These are phyloP conservation scores for Austroboletus novae-zelandiae DNA, from an alignment of 1,284 basidiomycete genomes.

Conservation along the genomic window DNA sequence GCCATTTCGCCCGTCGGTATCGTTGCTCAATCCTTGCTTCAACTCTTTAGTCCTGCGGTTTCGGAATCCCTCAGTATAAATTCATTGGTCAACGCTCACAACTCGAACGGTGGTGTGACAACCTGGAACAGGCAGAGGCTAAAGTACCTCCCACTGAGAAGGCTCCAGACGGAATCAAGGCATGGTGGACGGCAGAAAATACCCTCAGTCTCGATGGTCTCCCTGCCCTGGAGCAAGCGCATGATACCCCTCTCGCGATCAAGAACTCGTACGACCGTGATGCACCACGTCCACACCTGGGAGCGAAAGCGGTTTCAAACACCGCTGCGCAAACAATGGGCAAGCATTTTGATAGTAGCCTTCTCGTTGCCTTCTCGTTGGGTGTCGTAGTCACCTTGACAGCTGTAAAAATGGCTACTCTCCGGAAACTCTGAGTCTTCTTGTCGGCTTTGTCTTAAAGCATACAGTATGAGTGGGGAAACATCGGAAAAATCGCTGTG, in stretches of 20 bases:
- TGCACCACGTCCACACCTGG: conserved; percentile 2
- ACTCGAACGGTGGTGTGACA: conserved; percentile 34
- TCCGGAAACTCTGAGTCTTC: conserved; percentile 4
- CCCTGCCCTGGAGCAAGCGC: conserved; percentile 36
- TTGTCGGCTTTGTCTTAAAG: too few relatives aligned
- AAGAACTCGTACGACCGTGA: conserved; percentile 27
- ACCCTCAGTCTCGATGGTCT: conserved; percentile 43
- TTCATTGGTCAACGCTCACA: conserved; percentile 46
- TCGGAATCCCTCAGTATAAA: conserved; percentile 47
- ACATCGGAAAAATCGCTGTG: too few relatives aligned
- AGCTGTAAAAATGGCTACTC: conserved; percentile 7
- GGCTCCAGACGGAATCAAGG: conserved; percentile 36
- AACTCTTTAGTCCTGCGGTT: conserved; percentile 47
- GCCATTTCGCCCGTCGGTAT: too few relatives aligned
- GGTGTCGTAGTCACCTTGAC: conserved; percentile 20
- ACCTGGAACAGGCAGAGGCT: conserved; percentile 19
- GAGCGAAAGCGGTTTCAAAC: neutral
- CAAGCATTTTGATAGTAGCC: conserved; percentile 4
- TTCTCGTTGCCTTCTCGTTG: conserved; percentile 25
- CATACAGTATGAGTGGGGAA: too few relatives aligned
- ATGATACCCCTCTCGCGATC: conserved; percentile 11
- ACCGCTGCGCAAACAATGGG: neutral
- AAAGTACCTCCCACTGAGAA: conserved; percentile 11
- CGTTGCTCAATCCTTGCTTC: too few relatives aligned
- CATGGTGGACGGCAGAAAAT: conserved; percentile 46